Base-by-base conservation (phyloP, 768 basidiomycete genomes). In the Lentinula sp. region DNA sequence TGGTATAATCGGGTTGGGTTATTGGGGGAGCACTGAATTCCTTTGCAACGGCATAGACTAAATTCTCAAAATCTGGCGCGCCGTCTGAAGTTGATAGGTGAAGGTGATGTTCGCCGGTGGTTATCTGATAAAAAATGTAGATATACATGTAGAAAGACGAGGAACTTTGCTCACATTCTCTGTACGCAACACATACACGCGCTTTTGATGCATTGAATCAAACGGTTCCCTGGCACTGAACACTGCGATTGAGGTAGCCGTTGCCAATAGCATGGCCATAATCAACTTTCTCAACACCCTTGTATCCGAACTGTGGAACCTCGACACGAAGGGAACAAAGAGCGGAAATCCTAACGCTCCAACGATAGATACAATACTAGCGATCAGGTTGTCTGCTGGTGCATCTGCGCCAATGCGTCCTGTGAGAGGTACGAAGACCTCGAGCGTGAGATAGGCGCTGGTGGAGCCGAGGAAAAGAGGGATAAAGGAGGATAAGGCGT, bases 401-500 rank as follows among this genome's bases (percentile, higher is more conserved):
- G 89, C 92, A 42, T 91, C 87, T 39, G 78, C 81, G 37, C 93
- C 92, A 53, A 89, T 83, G 7, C 93, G 84, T 21, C 95, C 95
- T 0, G 90, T 93, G 89, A 56, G 73, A 6, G 96, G 96, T 0
- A 96, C 92, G 67, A 98, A 97, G 21, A 98, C 88, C 49, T 95
- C 91, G 18, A 56, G 40, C 9, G 55, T 42, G 21, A 56, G 39
- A 8, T 40, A 56, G 46, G 40, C 37, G 16, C 37, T 37, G 8
- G 59, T 28, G n/a, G 35, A 21, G 32, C 51, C 48, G 59, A 60
- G 28, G 32, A 53, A 42, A 8, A 31, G n/a, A 15, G 55, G 55
- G 40, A 43, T 5, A 18, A 15, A 28, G 13, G 39, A 23, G 13
- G 55, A 21, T 4, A 43, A 5, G 6, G 13, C 55, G 28, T 42